Percentiles rank a stretch among this genome's conserved stretches.
Conservation (phyloP, 2,329 filamentous ascomycete genomes). For the Pseudocercospora fijiensis region DNA sequence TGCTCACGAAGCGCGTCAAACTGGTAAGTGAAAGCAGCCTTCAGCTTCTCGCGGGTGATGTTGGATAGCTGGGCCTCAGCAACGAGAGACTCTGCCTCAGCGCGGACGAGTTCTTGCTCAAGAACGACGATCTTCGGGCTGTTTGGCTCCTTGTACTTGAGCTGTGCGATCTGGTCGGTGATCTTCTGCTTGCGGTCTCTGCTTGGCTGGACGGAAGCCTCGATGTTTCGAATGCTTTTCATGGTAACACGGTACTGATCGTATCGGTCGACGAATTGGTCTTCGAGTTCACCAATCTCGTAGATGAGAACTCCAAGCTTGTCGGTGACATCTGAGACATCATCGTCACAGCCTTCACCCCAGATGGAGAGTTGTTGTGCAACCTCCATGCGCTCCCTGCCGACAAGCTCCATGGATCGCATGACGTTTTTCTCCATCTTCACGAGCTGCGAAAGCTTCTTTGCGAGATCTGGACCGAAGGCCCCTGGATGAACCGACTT, state of each 20-base stretch:
- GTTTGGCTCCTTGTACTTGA: constrained; percentile 99
- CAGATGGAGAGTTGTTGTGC: constrained; percentile 98
- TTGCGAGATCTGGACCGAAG: constrained; percentile 83
- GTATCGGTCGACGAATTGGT: constrained; percentile 97
- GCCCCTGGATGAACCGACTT: constrained; percentile 69
- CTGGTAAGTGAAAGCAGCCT: constrained; percentile 96
- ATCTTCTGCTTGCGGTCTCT: constrained; percentile 99
- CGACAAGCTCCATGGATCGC: constrained; percentile 94
- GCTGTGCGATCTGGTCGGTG: constrained; percentile 94
- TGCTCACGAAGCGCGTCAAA: constrained; percentile 97
- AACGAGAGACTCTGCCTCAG: constrained; percentile 97
- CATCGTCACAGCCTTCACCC: constrained; percentile 93
- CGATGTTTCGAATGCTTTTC: constrained; percentile 99
- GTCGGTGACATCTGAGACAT: constrained; percentile 98
- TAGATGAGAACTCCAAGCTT: constrained; percentile 96
- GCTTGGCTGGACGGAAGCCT: constrained; percentile 96
- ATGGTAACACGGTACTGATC: constrained; percentile 99
- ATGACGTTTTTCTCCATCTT: constrained; percentile 99
- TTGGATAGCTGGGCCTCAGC: constrained; percentile 98
- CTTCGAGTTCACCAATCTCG: constrained; percentile 96
- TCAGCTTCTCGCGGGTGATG: constrained; percentile 99
- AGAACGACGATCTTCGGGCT: constrained; percentile 96
- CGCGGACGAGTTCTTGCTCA: constrained; percentile 96
- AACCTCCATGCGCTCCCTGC: constrained; percentile 95
- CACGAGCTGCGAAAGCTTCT: constrained; percentile 95